Conservation (phyloP, 2,329 filamentous ascomycete genomes). For the Remersonia thermophila region DNA sequence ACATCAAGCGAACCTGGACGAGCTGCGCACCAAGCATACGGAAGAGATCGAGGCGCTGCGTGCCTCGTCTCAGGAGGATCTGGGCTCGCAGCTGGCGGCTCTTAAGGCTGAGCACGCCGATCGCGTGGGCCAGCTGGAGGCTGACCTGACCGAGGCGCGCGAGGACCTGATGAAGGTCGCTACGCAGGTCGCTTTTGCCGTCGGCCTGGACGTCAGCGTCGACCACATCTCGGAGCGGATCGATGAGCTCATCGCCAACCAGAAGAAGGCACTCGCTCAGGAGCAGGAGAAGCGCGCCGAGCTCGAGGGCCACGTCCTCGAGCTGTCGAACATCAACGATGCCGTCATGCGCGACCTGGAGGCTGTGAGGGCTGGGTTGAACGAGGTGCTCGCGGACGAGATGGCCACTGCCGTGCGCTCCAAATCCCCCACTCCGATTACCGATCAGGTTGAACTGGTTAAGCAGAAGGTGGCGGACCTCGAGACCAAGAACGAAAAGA, state of each 20-base stretch:
- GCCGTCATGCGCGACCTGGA: slow-evolving; percentile 51
- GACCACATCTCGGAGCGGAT: slow-evolving; percentile 55
- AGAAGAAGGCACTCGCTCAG: slow-evolving; percentile 46
- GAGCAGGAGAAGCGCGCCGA: slow-evolving; percentile 48
- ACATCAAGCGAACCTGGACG: slow-evolving; percentile 38
- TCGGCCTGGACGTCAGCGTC: slow-evolving; percentile 52
- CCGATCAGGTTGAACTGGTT: slow-evolving; percentile 47
- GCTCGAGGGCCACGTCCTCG: slow-evolving; percentile 41
- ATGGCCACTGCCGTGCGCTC: slow-evolving; percentile 23
- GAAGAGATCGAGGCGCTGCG: slow-evolving; percentile 32
- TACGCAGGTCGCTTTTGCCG: slow-evolving; percentile 46
- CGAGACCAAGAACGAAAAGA: slow-evolving; percentile 69
- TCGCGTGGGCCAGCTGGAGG: slow-evolving; percentile 42
- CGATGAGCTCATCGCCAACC: slow-evolving; percentile 41
- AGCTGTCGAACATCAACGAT: slow-evolving; percentile 46
- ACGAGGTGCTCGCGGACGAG: slow-evolving; percentile 41
- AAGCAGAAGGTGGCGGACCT: slow-evolving; percentile 54
- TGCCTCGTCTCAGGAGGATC: slow-evolving; percentile 37
- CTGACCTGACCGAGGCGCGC: slow-evolving; percentile 52
- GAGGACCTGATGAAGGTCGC: slow-evolving; percentile 54
- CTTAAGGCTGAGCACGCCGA: slow-evolving; percentile 51
- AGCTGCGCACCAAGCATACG: slow-evolving; percentile 37
- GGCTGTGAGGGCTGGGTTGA: slow-evolving; percentile 41
- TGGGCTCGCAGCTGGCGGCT: slow-evolving; percentile 44
- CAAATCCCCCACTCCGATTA: slow-evolving; percentile 34